Evolutionary conservation across 768 basidiomycete species (phyloP), one percentile per base, ranked within the genome.

Genomic region (Dendrothele bispora): DNA sequence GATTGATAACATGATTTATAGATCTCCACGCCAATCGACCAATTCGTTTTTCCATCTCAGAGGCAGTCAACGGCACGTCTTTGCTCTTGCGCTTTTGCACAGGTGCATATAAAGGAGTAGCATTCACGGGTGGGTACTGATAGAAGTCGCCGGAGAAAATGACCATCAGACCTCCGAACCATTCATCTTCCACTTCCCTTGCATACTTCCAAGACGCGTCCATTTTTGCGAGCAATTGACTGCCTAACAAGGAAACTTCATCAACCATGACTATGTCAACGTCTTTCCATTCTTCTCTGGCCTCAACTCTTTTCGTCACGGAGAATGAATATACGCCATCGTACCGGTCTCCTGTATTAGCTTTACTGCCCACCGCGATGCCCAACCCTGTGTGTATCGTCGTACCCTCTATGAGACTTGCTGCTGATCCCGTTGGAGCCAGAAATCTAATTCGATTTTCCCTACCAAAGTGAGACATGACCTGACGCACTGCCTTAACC

Each of bases 131-230:
- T 2, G 62, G 62, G 43, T 53, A 66, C 17, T 68, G 68, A 38
- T 40, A 62, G 21, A 69, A 64, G 41, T 69, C 68, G 12, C 68
- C 68, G 0, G 64, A 24, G 37, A 68, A 63, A 7, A 69, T 64
- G 0, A 69, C 11, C 1, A 47, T 48, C 1, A 67, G 41, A 0
- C 66, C 66, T 1, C 66, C 64, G 58, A 64, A 68, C 49, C 46
- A 62, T 12, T 43, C n/a, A 20, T 59, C n/a, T n/a, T n/a, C n/a
- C n/a, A n/a, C n/a, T n/a, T n/a, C n/a, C n/a, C n/a, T n/a, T n/a
- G n/a, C n/a, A n/a, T n/a, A n/a, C n/a, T n/a, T n/a, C n/a, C n/a
- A n/a, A n/a, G n/a, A n/a, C n/a, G n/a, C n/a, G n/a, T 69, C 63
- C 12, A 70, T 47, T 10, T 63, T 55, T 10, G 41, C 49, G 2